Base-by-base conservation (phyloP, 2,329 filamentous ascomycete genomes). In the Hypoxylon sp. region DNA sequence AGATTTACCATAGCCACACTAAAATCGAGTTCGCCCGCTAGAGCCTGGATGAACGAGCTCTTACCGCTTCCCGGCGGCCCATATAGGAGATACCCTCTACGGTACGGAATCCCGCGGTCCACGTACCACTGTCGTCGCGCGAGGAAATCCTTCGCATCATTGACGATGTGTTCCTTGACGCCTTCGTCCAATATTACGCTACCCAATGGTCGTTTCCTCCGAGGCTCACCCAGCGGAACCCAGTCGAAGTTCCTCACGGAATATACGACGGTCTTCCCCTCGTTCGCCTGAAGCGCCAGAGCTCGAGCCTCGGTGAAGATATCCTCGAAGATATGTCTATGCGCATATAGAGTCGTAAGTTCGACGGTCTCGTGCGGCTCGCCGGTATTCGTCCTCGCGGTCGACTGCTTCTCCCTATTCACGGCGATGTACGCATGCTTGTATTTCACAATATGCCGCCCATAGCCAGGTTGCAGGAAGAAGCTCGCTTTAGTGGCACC, bases 291-390 rank as follows among this genome's bases (percentile, higher is more conserved):
- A 32, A 89, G 85, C 1, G 94, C 93, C 63, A 97, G 84, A 16
- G 86, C 83, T 75, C 97, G 92, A 2, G 96, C 95, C 78, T 98
- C 93, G 20, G 85, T 85, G 73, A 99, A 97, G 12, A 99, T 88
- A 20, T 93, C 88, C 76, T 97, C 92, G 74, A 99, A 97, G 12
- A 98, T 87, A 72, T 95, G 88, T 2, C 94, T 91, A 71, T 97
- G 91, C 49, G 92, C 87, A 82, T 97, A 98, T 11, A 99, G 84
- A 0, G 96, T 95, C 2, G 95, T 98, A 64, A 99, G 81, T 62
- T 93, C 96, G 50, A 99, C 87, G 0, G 94, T 97, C 80, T 99
- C 96, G 82, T 97, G 97, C 0, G 96, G 96, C 71, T 93, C 91
- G 61, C 95, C 96, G 24, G 91, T 94, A 51, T 89, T 88, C 74